These are phyloP conservation scores for Cladophialophora chaetospira DNA, from an alignment of 2,329 filamentous ascomycete species.

Conservation along the genomic window DNA sequence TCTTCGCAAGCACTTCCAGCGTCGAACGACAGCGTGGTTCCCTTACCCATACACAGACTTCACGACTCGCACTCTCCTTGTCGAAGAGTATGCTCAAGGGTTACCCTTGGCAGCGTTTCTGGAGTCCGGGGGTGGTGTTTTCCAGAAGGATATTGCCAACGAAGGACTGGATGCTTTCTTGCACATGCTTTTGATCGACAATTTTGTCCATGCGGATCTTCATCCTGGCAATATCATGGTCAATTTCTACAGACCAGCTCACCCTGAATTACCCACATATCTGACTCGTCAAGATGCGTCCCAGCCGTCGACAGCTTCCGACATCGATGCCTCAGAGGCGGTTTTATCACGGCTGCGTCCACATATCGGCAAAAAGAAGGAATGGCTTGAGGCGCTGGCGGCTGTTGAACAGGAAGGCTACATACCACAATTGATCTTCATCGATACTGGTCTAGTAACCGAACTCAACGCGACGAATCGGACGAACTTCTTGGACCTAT, in stretches of 20 bases:
- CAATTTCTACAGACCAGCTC: conserved; percentile 85
- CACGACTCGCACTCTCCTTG: conserved; percentile 85
- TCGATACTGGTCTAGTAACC: conserved; percentile 93
- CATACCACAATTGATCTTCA: conserved; percentile 92
- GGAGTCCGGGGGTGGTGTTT: conserved; percentile 87
- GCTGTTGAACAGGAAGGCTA: conserved; percentile 85
- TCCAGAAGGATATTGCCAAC: conserved; percentile 90
- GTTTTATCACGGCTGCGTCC: conserved; percentile 80
- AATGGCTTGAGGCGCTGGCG: conserved; percentile 73
- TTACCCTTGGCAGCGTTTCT: conserved; percentile 90
- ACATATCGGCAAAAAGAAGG: conserved; percentile 64
- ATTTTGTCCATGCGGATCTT: conserved; percentile 94
- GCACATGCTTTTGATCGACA: conserved; percentile 94
- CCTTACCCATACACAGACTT: conserved; percentile 92
- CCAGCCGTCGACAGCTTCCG: conserved; percentile 50
- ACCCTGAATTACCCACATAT: conserved; percentile 61
- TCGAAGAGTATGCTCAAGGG: conserved; percentile 94
- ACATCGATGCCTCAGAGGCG: conserved; percentile 80
- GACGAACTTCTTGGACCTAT: conserved; percentile 89
- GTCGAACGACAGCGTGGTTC: conserved; percentile 92
- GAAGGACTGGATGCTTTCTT: conserved; percentile 95
- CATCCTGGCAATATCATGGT: conserved; percentile 99
- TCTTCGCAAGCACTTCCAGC: conserved; percentile 88
- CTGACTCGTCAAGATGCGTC: conserved; percentile 43
- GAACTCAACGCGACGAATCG: conserved; percentile 87